phyloP scores from a whole-genome alignment of 2,329 filamentous ascomycete species.

The Aspergillus pseudotamarii region DNA sequence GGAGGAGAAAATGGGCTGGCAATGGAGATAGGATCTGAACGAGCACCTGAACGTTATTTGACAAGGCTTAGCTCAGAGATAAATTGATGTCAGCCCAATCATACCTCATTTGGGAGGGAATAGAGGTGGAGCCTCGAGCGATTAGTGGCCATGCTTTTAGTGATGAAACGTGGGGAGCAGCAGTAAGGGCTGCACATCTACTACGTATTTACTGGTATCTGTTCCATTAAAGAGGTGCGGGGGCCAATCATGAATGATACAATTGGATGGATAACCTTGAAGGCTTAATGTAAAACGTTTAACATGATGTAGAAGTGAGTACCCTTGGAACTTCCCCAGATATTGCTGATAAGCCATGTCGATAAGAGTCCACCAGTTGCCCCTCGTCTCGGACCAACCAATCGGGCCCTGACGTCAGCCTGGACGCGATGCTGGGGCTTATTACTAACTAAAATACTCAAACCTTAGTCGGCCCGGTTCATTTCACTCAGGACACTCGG shows the following conservation, averaged over 20 bases:
- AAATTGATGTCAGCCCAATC: not conserved
- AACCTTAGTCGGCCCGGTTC: not conserved
- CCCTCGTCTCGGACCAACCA: not conserved
- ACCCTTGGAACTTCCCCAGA: not conserved
- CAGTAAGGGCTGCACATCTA: not conserved
- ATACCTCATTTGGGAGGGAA: conserved; percentile 42
- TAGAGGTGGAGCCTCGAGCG: conserved; percentile 21
- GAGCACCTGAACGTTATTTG: conserved; percentile 48
- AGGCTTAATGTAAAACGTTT: not conserved
- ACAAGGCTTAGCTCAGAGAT: not conserved
- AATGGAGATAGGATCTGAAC: conserved; percentile 54
- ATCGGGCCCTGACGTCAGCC: conserved; percentile 9
- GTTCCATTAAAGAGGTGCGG: not conserved
- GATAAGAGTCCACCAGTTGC: not conserved
- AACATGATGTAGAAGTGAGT: not conserved
- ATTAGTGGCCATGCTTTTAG: conserved; percentile 17
- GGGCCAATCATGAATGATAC: not conserved
- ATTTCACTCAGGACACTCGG: conserved; percentile 7
- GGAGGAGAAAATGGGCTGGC: conserved; percentile 56
- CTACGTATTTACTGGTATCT: not conserved
- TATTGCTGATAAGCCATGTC: conserved; percentile 5
- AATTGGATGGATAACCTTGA: not conserved
- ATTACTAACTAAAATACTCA: conserved; percentile 2
- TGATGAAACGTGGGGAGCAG: not conserved
- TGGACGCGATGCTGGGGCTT: not conserved